Conservation (phyloP, 345 rosid genomes). For the Eucalyptus erythrocorys region DNA sequence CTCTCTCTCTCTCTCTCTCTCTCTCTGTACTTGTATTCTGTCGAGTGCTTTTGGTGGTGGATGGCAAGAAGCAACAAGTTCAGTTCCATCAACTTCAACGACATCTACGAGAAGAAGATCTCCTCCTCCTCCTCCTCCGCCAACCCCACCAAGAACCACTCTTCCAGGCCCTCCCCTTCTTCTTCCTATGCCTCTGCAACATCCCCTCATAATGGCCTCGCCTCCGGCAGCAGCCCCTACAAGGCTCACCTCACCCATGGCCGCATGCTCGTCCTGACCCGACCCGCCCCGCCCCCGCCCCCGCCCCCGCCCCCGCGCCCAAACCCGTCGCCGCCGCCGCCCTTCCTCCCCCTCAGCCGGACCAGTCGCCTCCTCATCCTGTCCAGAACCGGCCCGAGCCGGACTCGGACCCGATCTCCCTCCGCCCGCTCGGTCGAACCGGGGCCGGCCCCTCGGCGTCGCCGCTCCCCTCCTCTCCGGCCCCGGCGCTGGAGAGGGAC, state of each 20-base stretch:
- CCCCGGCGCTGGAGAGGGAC: conserved; percentile 5
- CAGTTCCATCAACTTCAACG: conserved; percentile 61
- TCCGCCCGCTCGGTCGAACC: conserved; percentile 52
- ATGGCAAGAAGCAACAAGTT: conserved; percentile 87
- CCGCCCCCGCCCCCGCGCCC: conserved; percentile 16
- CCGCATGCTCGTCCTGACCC: conserved; percentile 87
- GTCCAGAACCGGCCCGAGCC: conserved; percentile 13
- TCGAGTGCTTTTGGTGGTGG: conserved; percentile 10
- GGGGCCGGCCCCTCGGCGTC: conserved; percentile 8
- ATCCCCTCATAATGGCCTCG: not conserved
- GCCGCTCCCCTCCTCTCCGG: conserved; percentile 1
- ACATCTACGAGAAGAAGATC: conserved; percentile 46
- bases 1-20: not conserved
- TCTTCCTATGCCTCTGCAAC: not conserved
- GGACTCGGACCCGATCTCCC: conserved; percentile 39
- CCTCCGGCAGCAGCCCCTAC: not conserved
- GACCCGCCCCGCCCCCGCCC: conserved; percentile 41
- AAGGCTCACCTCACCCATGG: conserved; percentile 38
- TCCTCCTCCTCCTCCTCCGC: not conserved
- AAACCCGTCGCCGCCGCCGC: conserved; percentile 26
- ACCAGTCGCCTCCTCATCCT: not conserved
- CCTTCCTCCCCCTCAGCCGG: conserved; percentile 5
- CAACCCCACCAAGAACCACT: not conserved
- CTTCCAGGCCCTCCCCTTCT: conserved; percentile 31
- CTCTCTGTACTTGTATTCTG: not conserved